These are phyloP conservation scores for Pholiota molesta DNA, from an alignment of 768 basidiomycete species.

Conservation along the genomic window DNA sequence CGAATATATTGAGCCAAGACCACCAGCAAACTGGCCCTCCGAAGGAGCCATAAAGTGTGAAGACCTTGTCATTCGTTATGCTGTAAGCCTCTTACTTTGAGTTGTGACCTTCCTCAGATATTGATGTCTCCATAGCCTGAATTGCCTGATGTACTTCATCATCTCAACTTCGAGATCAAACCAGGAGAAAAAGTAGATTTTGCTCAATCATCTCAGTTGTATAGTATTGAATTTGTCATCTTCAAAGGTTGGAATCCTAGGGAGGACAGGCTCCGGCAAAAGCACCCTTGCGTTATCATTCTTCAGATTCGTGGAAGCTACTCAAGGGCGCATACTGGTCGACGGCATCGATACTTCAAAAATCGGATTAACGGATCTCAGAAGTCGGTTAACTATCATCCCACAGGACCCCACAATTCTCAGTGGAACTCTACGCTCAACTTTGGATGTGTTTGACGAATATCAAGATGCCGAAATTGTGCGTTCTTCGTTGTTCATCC, in stretches of 20 bases:
- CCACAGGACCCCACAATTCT: slow-evolving; percentile 86
- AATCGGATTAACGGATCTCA: slow-evolving; percentile 76
- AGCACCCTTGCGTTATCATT: slow-evolving; percentile 83
- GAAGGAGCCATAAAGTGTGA: slow-evolving; percentile 71
- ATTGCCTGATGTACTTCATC: slow-evolving; percentile 83
- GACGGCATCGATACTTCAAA: slow-evolving; percentile 76
- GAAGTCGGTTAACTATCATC: slow-evolving; percentile 76
- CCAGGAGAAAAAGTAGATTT: slow-evolving; percentile 70
- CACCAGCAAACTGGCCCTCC: slow-evolving; percentile 78
- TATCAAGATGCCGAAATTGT: slow-evolving; percentile 81
- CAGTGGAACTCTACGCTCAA: slow-evolving; percentile 77
- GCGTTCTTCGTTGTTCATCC: slow-evolving; percentile 20
- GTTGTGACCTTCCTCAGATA: neutral
- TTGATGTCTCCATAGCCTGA: slow-evolving; percentile 60
- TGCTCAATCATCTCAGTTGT: neutral
- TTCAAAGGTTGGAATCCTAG: slow-evolving; percentile 66
- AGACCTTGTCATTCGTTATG: slow-evolving; percentile 76
- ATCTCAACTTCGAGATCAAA: slow-evolving; percentile 70
- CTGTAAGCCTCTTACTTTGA: slow-evolving; percentile 53
- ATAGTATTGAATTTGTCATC: neutral
- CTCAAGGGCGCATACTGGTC: slow-evolving; percentile 66
- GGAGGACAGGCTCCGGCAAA: slow-evolving; percentile 77
- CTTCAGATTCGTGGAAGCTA: slow-evolving; percentile 84
- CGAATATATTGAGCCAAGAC: slow-evolving; percentile 88
- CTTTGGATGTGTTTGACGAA: slow-evolving; percentile 83